Evolutionary conservation across 306 rosid genomes (phyloP), one percentile per base, ranked within the genome.

Genomic region (Vigna hirtella): DNA sequence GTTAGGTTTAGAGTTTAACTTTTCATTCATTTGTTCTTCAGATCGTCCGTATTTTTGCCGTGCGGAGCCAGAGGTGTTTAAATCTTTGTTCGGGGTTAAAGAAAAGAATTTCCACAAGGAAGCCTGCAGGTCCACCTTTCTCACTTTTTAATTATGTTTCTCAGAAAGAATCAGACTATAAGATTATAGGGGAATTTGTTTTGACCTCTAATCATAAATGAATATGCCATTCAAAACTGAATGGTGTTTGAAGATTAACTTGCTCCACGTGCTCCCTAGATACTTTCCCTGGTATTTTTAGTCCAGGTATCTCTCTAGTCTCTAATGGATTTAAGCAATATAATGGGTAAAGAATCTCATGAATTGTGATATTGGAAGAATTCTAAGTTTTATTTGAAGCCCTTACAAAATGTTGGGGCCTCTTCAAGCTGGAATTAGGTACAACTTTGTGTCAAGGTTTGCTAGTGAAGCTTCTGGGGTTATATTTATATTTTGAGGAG

Each of bases 21-120:
- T 53, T 18, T 24, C 7, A 7, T 32, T 62, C 7, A 13, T 24
- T 30, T 15, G 18, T 49, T 82, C 28, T 66, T 72, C 86, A 94
- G 98, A 94, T 63, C 98, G 98, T 73, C 97, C 98, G 1, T 91
- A 87, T 80, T 92, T 94, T 79, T 94, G 98, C 65, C 98, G 92
- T 4, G 97, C 83, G 12, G 97, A 94, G 79, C 88, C 95, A 17
- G 87, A 86, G 48, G 82, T 89, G 42, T 91, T 90, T 77, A 59
- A 92, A 53, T 79, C 84, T 18, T 80, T 94, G 80, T 92, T 80
- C 73, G 93, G 94, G 59, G 83, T 92, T 63, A 75, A 79, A 57
- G 72, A 86, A 84, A 89, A 88, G 85, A 86, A 82, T 42, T 90
- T 94, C 86, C 85, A 94, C 85, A 85, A 85, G 80, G 93, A 91